phyloP scores from a whole-genome alignment of 169 alveolate genomes.

The Eimeria acervulina region DNA sequence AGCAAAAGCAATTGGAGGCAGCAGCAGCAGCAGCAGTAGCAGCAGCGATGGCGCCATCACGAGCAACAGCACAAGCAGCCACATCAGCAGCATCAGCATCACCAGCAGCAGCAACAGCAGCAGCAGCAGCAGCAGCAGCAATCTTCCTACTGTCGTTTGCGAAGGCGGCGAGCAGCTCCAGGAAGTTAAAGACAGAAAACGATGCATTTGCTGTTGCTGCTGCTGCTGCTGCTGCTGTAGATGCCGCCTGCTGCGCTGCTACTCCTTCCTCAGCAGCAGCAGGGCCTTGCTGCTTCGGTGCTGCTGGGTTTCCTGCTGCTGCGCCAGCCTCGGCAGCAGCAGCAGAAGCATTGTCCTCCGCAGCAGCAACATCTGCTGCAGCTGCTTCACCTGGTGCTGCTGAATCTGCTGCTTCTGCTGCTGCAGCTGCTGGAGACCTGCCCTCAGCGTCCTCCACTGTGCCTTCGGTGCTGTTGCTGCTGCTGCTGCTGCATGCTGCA shows the following conservation, averaged over 20 bases:
- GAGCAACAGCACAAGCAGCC: too few relatives aligned
- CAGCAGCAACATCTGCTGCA: neutral
- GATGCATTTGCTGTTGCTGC: too few relatives aligned
- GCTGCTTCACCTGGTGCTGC: neutral
- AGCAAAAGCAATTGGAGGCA: neutral
- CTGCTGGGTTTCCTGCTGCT: neutral
- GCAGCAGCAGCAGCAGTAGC: constrained; percentile 29
- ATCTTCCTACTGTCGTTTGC: neutral
- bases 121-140: too few relatives aligned
- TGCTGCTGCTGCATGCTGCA: too few relatives aligned
- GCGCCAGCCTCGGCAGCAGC: too few relatives aligned
- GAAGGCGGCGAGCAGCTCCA: constrained; percentile 31
- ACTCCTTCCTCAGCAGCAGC: neutral
- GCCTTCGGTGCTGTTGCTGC: too few relatives aligned
- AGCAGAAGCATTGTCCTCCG: neutral
- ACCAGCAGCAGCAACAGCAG: too few relatives aligned
- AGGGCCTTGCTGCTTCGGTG: neutral
- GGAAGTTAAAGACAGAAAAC: constrained; percentile 10
- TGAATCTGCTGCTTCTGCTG: constrained; percentile 3
- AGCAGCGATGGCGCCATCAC: neutral
- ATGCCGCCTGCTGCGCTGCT: neutral
- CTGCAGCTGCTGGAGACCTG: neutral
- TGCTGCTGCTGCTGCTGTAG: constrained; percentile 35
- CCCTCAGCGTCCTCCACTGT: neutral
- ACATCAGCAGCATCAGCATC: too few relatives aligned